A percentile compares a stretch with the other conserved stretches of the same genome.
phyloP scores from a whole-genome alignment of 192 early-diverging fungal genomes.

The Pecoramyces ruminantium region DNA sequence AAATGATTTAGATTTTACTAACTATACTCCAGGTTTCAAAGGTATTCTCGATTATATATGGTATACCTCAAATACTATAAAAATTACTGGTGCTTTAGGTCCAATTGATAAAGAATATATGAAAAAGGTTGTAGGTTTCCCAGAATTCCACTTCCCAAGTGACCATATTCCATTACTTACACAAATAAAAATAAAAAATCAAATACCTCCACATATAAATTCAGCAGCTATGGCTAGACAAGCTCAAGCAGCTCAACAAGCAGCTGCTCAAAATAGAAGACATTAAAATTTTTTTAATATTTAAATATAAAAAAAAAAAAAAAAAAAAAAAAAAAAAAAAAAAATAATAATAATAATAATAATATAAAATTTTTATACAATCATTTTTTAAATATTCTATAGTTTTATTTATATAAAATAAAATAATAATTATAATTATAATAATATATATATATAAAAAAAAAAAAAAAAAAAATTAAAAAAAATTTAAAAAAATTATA shows the following conservation, averaged over 20 bases:
- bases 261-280: background rate
- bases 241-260: background rate
- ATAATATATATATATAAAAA: too few species aligned
- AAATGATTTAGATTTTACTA: constrained; percentile 79
- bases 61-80: constrained; percentile 59
- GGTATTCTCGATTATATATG: constrained; percentile 92
- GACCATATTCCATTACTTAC: constrained; percentile 7
- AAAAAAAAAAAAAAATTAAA: too few species aligned
- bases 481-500: too few species aligned
- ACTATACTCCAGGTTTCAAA: constrained; percentile 67
- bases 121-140: constrained; percentile 69
- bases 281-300: background rate
- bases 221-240: background rate
- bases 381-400: too few species aligned
- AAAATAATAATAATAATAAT: too few species aligned
- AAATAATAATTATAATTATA: too few species aligned
- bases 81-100: constrained; percentile 60
- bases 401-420: too few species aligned
- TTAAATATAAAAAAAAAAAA: too few species aligned
- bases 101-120: constrained; percentile 69
- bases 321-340: too few species aligned
- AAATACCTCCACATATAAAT: background rate
- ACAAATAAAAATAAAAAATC: background rate
- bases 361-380: too few species aligned
- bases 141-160: constrained; percentile 59